Percentiles rank a stretch among this genome's conserved stretches.
Evolutionary conservation across 805 yeast species (phyloP).

Genomic region (Priceomyces melissophilus): DNA sequence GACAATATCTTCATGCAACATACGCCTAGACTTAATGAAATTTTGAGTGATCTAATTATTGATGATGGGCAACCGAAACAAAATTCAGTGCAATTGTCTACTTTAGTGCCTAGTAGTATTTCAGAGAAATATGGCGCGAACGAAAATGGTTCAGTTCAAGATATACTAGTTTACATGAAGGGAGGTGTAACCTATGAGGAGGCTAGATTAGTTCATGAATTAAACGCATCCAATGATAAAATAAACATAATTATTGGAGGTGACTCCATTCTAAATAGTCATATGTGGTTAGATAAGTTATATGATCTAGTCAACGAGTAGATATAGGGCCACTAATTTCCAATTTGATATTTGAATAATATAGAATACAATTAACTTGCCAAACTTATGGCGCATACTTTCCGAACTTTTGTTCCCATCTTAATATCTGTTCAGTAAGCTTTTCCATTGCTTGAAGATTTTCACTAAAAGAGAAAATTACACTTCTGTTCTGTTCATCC

Average conservation of each 20-base stretch:
- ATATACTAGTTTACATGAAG: slow-evolving; percentile 65
- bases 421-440: slow-evolving; percentile 63
- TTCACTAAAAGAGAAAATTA: slow-evolving; percentile 49
- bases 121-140: slow-evolving; percentile 22
- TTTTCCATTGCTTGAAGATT: slow-evolving; percentile 67
- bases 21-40: slow-evolving; percentile 62
- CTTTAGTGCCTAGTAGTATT: slow-evolving; percentile 39
- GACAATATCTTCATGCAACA: slow-evolving; percentile 91
- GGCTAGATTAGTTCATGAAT: slow-evolving; percentile 73
- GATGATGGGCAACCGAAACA: slow-evolving; percentile 8
- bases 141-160: slow-evolving; percentile 46
- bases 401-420: slow-evolving; percentile 78
- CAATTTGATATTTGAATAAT: background rate
- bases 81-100: slow-evolving; percentile 18
- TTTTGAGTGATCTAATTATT: slow-evolving; percentile 21
- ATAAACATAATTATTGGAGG: slow-evolving; percentile 81
- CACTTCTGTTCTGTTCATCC: slow-evolving; percentile 23
- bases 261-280: slow-evolving; percentile 33
- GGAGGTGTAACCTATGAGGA: slow-evolving; percentile 96
- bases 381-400: slow-evolving; percentile 38
- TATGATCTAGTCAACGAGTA: slow-evolving; percentile 26
- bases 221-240: slow-evolving; percentile 54
- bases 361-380: background rate
- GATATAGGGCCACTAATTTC: background rate
- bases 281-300: slow-evolving; percentile 29